phyloP scores from a whole-genome alignment of 2,329 filamentous ascomycete genomes.

The Sporothrix variecibatus region DNA sequence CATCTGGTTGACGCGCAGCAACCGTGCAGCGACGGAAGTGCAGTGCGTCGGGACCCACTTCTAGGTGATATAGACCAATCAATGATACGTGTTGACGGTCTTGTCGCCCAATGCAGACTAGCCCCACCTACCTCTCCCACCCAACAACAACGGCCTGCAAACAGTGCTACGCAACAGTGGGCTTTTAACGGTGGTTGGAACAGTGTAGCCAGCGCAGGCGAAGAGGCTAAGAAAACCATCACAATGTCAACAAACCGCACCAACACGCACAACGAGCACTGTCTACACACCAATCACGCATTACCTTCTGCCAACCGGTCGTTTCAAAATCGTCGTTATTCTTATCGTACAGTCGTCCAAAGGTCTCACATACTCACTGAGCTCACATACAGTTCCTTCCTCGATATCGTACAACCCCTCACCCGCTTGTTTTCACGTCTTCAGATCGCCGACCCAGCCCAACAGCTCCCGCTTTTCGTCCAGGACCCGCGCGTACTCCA shows the following conservation, averaged over 20 bases:
- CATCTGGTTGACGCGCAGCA: constrained; percentile 21
- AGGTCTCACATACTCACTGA: too few species aligned
- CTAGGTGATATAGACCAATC: background rate
- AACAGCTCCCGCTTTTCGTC: constrained; percentile 54
- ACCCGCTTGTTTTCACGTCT: background rate
- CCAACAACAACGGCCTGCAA: background rate
- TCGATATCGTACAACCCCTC: too few species aligned
- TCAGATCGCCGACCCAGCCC: constrained; percentile 58
- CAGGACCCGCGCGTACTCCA: constrained; percentile 62
- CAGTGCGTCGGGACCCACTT: background rate
- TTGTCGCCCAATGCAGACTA: background rate
- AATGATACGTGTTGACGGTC: fast-evolving
- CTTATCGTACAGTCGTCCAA: background rate
- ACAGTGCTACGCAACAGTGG: background rate
- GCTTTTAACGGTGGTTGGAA: background rate
- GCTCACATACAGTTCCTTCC: too few species aligned
- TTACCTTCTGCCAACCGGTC: background rate
- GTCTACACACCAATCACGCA: background rate
- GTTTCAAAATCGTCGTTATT: background rate
- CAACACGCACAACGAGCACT: background rate
- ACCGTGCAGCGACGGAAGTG: constrained; percentile 1
- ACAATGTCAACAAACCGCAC: background rate
- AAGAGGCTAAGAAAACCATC: too few species aligned
- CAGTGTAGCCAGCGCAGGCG: too few species aligned
- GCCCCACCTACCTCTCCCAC: background rate